Evolutionary conservation across 306 rosid genomes (phyloP).

Genomic region (Luffa aegyptiaca): DNA sequence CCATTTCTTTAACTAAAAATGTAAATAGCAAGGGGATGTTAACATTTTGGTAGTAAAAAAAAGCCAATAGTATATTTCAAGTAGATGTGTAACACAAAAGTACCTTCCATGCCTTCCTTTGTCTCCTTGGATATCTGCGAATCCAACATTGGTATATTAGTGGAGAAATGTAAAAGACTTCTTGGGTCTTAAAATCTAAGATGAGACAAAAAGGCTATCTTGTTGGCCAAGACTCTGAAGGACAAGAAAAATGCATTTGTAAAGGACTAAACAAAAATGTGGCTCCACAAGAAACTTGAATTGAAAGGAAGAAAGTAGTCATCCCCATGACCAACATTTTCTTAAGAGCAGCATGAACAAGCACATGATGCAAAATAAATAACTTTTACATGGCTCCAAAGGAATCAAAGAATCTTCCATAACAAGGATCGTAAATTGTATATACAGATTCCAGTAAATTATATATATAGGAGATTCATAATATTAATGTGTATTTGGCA

Average conservation of each 20-base stretch:
- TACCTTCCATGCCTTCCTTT: conserved; percentile 36
- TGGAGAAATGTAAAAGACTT: neutral
- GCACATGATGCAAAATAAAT: neutral
- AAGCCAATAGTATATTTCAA: neutral
- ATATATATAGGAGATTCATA: neutral
- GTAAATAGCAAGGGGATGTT: neutral
- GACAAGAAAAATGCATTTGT: neutral
- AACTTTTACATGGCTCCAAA: neutral
- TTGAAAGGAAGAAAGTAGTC: neutral
- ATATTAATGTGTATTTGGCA: neutral
- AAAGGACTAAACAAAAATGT: neutral
- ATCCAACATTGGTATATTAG: conserved; percentile 1
- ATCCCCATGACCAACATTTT: neutral
- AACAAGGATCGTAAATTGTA: neutral
- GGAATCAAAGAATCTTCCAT: neutral
- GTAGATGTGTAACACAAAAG: neutral
- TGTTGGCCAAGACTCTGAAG: neutral
- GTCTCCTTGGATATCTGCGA: conserved; percentile 29
- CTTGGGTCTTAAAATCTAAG: too few species aligned
- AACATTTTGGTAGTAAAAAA: neutral
- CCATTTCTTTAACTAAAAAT: neutral
- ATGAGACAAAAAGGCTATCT: neutral
- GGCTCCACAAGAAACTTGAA: neutral
- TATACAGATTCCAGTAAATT: neutral
- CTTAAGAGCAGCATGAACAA: neutral